phyloP scores from a whole-genome alignment of 768 basidiomycete genomes.

The Ramaria sp. region DNA sequence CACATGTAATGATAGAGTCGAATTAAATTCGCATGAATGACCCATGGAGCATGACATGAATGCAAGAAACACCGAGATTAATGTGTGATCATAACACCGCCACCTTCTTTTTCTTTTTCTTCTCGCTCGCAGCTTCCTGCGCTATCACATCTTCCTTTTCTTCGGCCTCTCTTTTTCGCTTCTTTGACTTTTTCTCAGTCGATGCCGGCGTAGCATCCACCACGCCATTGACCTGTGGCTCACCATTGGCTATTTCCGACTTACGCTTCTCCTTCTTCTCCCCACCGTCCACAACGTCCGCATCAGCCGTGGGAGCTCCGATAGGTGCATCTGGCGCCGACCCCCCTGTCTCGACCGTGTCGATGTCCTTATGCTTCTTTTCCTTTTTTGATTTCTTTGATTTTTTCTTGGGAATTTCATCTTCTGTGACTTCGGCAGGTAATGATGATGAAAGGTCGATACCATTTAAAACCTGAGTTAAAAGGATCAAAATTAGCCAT shows the following conservation, averaged over 20 bases:
- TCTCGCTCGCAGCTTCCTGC: conserved; percentile 14
- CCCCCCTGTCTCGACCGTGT: neutral
- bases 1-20: neutral
- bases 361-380: conserved; percentile 2
- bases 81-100: neutral
- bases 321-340: conserved; percentile 1
- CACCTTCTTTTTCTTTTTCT: conserved; percentile 16
- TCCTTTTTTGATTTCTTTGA: conserved; percentile 12
- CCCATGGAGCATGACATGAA: neutral
- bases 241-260: conserved; percentile 1
- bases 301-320: conserved; percentile 1
- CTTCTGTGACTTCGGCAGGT: neutral
- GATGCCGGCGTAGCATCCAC: conserved; percentile 8
- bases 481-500: neutral
- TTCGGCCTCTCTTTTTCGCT: conserved; percentile 7
- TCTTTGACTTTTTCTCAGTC: conserved; percentile 10
- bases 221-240: conserved; percentile 7
- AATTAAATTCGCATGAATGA: neutral
- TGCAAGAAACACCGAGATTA: neutral
- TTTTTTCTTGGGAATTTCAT: neutral
- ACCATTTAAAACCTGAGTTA: neutral
- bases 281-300: neutral
- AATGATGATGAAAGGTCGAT: neutral
- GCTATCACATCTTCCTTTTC: neutral
- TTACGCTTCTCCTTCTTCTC: conserved; percentile 21